Conservation (phyloP, 2,329 filamentous ascomycete genomes). For the Fusarium temperatum region DNA sequence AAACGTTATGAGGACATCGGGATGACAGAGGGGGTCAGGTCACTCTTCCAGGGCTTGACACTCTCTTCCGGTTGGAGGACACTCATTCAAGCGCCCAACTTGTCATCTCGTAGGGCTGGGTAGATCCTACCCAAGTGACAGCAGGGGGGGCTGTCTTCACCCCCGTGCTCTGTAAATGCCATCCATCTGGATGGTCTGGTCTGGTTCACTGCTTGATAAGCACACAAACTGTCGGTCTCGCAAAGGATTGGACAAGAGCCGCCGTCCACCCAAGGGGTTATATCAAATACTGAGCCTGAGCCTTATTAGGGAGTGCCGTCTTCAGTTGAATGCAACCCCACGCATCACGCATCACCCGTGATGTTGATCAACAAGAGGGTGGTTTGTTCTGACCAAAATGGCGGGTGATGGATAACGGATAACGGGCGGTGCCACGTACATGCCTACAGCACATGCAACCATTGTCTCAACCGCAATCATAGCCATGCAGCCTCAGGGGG, state of each 20-base stretch:
- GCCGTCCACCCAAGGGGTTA: background rate
- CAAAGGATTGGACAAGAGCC: conserved; percentile 15
- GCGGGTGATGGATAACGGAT: conserved; percentile 30
- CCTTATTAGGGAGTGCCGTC: background rate
- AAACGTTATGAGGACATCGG: background rate
- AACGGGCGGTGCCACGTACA: conserved; percentile 35
- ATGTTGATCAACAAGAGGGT: conserved; percentile 29
- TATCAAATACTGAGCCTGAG: background rate
- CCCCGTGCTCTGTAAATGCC: background rate
- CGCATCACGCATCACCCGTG: conserved; percentile 3
- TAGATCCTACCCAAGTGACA: background rate
- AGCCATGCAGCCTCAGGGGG: conserved; percentile 23
- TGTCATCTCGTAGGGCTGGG: conserved; percentile 27
- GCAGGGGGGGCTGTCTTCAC: background rate
- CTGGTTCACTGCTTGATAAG: conserved; percentile 18
- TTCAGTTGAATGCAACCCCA: conserved; percentile 22
- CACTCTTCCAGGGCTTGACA: background rate
- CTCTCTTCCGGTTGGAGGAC: conserved; percentile 12
- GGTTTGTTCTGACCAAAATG: background rate
- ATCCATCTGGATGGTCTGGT: background rate
- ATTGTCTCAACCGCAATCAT: background rate
- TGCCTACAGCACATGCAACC: conserved; percentile 1
- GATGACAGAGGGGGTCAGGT: conserved; percentile 1
- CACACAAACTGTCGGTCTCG: conserved; percentile 20
- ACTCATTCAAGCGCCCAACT: conserved; percentile 18